Evolutionary conservation across 2,329 filamentous ascomycete species (phyloP).

Genomic region (Truncatella angustata): DNA sequence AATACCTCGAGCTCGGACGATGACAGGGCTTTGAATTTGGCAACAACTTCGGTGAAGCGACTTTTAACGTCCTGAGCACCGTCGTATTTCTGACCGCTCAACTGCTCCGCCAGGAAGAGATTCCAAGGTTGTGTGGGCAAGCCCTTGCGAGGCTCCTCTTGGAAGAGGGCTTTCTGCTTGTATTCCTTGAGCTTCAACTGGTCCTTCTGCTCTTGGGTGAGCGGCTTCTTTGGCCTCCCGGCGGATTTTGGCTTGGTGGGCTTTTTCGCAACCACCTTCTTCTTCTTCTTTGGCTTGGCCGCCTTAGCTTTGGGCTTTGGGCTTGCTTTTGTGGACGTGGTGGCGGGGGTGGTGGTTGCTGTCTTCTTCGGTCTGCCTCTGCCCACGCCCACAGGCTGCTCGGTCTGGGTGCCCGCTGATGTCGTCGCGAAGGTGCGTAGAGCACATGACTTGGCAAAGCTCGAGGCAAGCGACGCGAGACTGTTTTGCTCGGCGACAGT

Average conservation of each 20-base stretch:
- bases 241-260: conserved; percentile 13
- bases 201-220: conserved; percentile 25
- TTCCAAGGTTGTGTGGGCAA: conserved; percentile 34
- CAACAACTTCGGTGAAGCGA: conserved; percentile 17
- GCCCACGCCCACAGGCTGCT: conserved; percentile 15
- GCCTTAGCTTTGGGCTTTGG: conserved; percentile 10
- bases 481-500: neutral
- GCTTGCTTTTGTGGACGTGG: conserved; percentile 16
- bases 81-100: conserved; percentile 18
- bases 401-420: conserved; percentile 20
- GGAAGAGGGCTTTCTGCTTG: conserved; percentile 39
- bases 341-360: conserved; percentile 22
- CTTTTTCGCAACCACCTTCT: conserved; percentile 13
- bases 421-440: conserved; percentile 27
- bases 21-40: conserved; percentile 38
- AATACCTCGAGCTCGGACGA: conserved; percentile 43
- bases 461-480: neutral
- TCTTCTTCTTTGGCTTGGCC: conserved; percentile 21
- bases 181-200: conserved; percentile 20
- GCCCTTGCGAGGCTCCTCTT: conserved; percentile 31
- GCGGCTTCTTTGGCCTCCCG: conserved; percentile 26
- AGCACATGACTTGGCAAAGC: conserved; percentile 12
- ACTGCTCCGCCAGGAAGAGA: conserved; percentile 33
- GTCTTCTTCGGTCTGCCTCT: conserved; percentile 12
- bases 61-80: neutral